phyloP scores from a whole-genome alignment of 106 monocot species.

The Narthecium ossifragum region DNA sequence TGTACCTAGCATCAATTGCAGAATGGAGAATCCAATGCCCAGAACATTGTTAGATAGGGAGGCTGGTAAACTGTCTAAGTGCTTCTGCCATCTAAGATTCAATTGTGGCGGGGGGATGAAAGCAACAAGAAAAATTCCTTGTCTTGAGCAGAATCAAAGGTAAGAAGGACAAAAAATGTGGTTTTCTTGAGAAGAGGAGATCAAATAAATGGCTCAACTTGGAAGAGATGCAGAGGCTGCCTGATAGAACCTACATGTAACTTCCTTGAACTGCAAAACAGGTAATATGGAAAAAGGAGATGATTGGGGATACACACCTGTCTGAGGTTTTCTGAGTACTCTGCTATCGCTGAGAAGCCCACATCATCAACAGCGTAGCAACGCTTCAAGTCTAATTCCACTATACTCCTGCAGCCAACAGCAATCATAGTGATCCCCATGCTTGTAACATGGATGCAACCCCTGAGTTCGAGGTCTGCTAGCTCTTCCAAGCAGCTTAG shows the following conservation, averaged over 20 bases:
- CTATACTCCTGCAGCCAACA: slow-evolving; percentile 52
- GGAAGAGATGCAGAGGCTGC: not conserved
- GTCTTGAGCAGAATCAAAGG: not conserved
- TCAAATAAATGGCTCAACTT: not conserved
- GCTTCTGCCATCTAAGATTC: too few relatives aligned
- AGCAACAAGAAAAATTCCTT: too few relatives aligned
- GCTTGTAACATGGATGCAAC: slow-evolving; percentile 39
- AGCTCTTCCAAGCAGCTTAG: slow-evolving; percentile 49
- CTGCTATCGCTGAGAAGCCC: slow-evolving; percentile 53
- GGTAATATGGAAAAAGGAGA: not conserved
- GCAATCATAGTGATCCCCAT: slow-evolving; percentile 51
- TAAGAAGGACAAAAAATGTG: too few relatives aligned
- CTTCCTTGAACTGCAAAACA: not conserved
- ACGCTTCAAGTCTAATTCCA: slow-evolving; percentile 57
- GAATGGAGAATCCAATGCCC: not conserved
- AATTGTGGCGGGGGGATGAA: too few relatives aligned
- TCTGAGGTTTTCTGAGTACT: slow-evolving; percentile 51
- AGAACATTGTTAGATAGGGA: too few relatives aligned
- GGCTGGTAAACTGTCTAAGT: too few relatives aligned
- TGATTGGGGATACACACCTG: slow-evolving; percentile 31
- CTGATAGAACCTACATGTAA: not conserved
- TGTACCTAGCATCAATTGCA: not conserved
- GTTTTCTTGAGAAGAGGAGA: not conserved
- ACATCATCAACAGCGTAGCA: slow-evolving; percentile 65
- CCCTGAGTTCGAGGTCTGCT: slow-evolving; percentile 65